Evolutionary conservation across 2,329 filamentous ascomycete species (phyloP).

Genomic region (Mycosphaerelloides madeirae): DNA sequence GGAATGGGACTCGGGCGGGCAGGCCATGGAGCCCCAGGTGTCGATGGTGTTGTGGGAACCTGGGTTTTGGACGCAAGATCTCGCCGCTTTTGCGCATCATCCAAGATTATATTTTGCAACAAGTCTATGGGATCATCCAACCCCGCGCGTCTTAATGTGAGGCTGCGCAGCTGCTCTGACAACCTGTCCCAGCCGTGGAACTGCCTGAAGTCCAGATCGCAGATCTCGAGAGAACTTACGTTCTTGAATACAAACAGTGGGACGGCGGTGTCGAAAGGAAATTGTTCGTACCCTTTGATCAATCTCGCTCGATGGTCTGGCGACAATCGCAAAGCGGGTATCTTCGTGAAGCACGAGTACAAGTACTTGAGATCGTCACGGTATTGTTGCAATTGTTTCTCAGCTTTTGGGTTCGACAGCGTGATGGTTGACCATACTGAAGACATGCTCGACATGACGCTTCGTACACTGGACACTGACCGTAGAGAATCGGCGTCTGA

Average conservation of each 20-base stretch:
- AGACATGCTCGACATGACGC: conserved; percentile 96
- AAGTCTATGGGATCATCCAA: conserved; percentile 88
- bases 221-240: conserved; percentile 85
- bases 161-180: conserved; percentile 82
- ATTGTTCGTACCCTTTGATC: conserved; percentile 92
- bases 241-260: conserved; percentile 98
- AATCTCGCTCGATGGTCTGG: conserved; percentile 90
- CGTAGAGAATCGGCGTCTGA: conserved; percentile 88
- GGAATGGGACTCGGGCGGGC: background rate
- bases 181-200: conserved; percentile 96
- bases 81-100: conserved; percentile 90
- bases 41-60: conserved; percentile 70
- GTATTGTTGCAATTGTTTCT: conserved; percentile 81
- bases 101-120: conserved; percentile 85
- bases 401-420: conserved; percentile 75
- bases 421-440: conserved; percentile 86
- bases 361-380: conserved; percentile 90
- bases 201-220: conserved; percentile 91
- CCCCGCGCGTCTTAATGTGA: conserved; percentile 81
- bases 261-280: conserved; percentile 94
- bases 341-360: conserved; percentile 97
- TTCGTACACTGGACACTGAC: conserved; percentile 93
- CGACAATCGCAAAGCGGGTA: conserved; percentile 81
- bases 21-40: conserved; percentile 53
- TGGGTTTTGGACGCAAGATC: conserved; percentile 68